Evolutionary conservation across 2,329 filamentous ascomycete species (phyloP).

Genomic region (Phaeophleospora eucalypticola): DNA sequence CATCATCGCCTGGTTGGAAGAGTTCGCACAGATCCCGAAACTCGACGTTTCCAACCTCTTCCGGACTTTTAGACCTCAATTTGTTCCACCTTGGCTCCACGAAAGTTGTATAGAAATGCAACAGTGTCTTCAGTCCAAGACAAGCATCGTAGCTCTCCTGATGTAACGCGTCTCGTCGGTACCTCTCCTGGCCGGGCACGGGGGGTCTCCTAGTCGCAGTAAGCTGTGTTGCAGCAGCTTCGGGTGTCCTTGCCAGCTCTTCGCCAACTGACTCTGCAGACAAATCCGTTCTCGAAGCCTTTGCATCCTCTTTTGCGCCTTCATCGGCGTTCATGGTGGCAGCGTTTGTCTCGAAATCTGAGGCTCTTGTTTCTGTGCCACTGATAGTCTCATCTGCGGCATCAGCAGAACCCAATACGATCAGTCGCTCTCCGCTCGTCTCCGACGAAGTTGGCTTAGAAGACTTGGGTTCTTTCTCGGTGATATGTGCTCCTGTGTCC

Average conservation of each 20-base stretch:
- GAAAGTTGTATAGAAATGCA: background rate
- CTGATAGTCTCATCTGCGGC: no score
- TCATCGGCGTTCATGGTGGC: no score
- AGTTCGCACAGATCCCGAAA: slow-evolving; percentile 2
- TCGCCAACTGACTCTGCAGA: background rate
- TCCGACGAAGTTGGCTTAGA: background rate
- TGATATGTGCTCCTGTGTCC: background rate
- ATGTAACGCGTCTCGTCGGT: background rate
- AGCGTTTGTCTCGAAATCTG: no score
- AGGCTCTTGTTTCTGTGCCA: no score
- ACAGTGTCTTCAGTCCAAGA: background rate
- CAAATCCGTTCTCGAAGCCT: background rate
- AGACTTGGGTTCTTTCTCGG: background rate
- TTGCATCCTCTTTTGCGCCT: no score
- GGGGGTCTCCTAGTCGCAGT: no score
- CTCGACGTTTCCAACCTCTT: background rate
- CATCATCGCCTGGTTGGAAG: background rate
- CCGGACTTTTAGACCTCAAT: background rate
- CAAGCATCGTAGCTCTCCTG: background rate
- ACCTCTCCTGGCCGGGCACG: background rate
- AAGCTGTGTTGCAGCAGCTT: no score
- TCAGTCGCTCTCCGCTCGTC: no score
- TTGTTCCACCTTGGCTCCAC: background rate
- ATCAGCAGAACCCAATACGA: no score
- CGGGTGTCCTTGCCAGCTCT: background rate